These are phyloP conservation scores for Leishmania mexicana DNA, from an alignment of 208 protist species.

Conservation along the genomic window DNA sequence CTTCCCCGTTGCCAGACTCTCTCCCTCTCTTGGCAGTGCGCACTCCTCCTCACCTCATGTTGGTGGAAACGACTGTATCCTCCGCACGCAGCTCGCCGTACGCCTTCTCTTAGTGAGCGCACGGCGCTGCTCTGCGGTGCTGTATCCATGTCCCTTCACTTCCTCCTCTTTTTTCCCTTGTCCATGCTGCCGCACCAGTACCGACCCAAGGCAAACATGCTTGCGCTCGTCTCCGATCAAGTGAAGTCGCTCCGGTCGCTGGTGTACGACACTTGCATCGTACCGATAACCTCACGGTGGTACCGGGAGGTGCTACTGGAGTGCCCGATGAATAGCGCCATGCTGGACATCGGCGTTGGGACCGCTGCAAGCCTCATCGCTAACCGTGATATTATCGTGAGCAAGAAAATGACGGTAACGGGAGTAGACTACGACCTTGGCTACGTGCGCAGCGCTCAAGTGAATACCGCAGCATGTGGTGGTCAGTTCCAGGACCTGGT, in stretches of 20 bases:
- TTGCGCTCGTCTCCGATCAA: constrained; percentile 26
- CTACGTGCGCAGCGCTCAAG: constrained; percentile 61
- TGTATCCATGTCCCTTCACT: neutral
- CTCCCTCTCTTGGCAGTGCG: constrained; percentile 1
- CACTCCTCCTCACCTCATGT: neutral
- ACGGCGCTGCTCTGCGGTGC: neutral
- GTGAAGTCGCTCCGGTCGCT: constrained; percentile 41
- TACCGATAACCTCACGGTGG: constrained; percentile 67
- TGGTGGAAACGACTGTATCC: neutral
- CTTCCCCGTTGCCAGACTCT: constrained; percentile 1
- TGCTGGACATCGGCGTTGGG: constrained; percentile 84
- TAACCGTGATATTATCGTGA: constrained; percentile 77
- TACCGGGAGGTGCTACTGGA: constrained; percentile 79
- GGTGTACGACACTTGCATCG: constrained; percentile 69
- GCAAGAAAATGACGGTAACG: constrained; percentile 65
- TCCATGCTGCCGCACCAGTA: neutral
- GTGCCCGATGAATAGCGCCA: constrained; percentile 48
- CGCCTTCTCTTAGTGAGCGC: neutral
- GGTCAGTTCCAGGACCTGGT: constrained; percentile 46
- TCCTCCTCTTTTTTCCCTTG: neutral
- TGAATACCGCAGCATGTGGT: constrained; percentile 42
- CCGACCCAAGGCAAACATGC: constrained; percentile 22
- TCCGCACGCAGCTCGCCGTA: neutral
- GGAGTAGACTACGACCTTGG: constrained; percentile 76
- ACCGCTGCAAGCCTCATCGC: constrained; percentile 75